Evolutionary conservation across 257 asterid genomes (phyloP).

Genomic region (Anisodus tanguticus): DNA sequence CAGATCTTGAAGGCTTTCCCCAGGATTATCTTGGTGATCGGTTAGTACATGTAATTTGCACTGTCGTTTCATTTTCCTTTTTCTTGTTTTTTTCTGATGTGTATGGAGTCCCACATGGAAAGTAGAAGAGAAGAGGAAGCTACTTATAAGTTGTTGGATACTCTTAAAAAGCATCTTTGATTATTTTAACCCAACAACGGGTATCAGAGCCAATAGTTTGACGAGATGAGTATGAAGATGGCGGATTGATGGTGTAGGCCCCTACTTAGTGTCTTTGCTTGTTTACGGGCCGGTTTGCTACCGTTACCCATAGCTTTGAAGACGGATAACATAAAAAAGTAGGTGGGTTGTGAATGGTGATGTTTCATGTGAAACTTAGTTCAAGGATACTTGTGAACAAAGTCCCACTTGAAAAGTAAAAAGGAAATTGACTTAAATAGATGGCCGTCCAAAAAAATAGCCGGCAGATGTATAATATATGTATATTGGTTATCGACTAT

Average conservation of each 20-base stretch:
- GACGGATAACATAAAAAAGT: too few relatives aligned
- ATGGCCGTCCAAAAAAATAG: too few relatives aligned
- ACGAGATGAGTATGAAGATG: not conserved
- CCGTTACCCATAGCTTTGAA: too few relatives aligned
- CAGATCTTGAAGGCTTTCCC: conserved; percentile 63
- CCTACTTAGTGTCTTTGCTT: not conserved
- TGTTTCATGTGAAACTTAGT: not conserved
- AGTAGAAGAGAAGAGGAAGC: not conserved
- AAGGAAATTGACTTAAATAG: too few relatives aligned
- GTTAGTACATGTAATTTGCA: conserved; percentile 38
- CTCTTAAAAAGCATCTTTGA: not conserved
- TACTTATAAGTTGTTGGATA: not conserved
- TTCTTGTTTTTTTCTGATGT: not conserved
- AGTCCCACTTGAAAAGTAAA: not conserved
- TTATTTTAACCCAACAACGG: not conserved
- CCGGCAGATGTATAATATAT: too few relatives aligned
- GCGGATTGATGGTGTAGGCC: not conserved
- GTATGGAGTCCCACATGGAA: not conserved
- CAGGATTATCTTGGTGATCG: conserved; percentile 55
- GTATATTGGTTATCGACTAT: too few relatives aligned
- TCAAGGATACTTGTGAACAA: not conserved
- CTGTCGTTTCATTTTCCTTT: not conserved
- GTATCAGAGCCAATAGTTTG: not conserved
- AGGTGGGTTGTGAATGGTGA: not conserved
- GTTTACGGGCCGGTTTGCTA: not conserved